Percentiles rank a stretch among this genome's conserved stretches.
Conservation (phyloP, 2,329 filamentous ascomycete species). For the Xylariales sp. region DNA sequence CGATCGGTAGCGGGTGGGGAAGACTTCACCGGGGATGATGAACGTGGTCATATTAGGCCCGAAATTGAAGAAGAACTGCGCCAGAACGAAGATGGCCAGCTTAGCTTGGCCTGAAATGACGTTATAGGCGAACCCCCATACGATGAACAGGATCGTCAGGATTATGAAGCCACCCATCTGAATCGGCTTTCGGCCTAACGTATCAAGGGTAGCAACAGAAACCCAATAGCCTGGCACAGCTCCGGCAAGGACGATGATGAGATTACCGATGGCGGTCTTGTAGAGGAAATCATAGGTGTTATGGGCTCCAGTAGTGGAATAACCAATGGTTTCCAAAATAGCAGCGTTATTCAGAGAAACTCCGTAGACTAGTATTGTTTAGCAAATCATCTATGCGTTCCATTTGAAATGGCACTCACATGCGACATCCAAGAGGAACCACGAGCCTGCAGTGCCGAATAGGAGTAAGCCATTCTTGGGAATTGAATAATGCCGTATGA, state of each 20-base stretch:
- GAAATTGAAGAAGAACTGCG: slow-evolving; percentile 71
- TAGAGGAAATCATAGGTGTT: slow-evolving; percentile 76
- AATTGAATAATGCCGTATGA: slow-evolving; percentile 75
- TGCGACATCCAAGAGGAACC: slow-evolving; percentile 74
- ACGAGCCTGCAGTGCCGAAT: slow-evolving; percentile 83
- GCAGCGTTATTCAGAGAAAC: slow-evolving; percentile 81
- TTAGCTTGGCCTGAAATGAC: slow-evolving; percentile 64
- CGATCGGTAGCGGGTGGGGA: slow-evolving; percentile 67
- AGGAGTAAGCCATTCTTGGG: slow-evolving; percentile 79
- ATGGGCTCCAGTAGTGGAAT: slow-evolving; percentile 62
- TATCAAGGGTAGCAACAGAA: slow-evolving; percentile 79
- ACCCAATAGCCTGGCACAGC: slow-evolving; percentile 87
- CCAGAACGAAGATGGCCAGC: slow-evolving; percentile 65
- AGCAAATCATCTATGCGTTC: slow-evolving; percentile 6
- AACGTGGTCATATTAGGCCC: slow-evolving; percentile 69
- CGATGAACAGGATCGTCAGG: slow-evolving; percentile 66
- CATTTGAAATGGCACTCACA: slow-evolving; percentile 51
- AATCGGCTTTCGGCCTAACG: slow-evolving; percentile 80
- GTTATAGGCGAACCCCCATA: slow-evolving; percentile 73
- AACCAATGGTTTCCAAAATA: slow-evolving; percentile 78
- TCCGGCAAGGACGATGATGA: slow-evolving; percentile 82
- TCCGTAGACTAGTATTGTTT: slow-evolving; percentile 61
- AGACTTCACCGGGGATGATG: slow-evolving; percentile 67
- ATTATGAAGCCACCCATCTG: slow-evolving; percentile 73
- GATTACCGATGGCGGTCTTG: slow-evolving; percentile 81